Percentiles rank a stretch among this genome's conserved stretches.
phyloP scores from a whole-genome alignment of 495 filamentous ascomycete genomes.

The Achaetomiella virescens region DNA sequence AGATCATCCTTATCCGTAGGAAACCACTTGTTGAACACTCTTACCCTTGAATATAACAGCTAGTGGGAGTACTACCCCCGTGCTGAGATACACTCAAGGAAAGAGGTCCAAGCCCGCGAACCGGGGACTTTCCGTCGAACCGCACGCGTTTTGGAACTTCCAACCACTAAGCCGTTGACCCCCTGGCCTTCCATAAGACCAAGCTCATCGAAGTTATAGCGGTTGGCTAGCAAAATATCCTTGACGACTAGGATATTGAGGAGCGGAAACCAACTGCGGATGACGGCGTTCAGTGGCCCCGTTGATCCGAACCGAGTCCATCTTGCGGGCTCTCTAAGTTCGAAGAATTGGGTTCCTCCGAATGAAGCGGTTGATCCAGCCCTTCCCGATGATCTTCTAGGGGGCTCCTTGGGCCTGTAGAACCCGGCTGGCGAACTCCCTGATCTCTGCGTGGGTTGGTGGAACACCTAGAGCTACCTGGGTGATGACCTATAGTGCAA shows the following conservation, averaged over 20 bases:
- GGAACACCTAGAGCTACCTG: neutral
- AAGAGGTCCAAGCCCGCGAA: neutral
- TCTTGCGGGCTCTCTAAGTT: neutral
- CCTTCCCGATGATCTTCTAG: neutral
- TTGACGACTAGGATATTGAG: neutral
- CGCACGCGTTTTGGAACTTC: neutral
- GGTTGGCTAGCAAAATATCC: slow-evolving; percentile 1
- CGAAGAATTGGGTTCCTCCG: neutral
- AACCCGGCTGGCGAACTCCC: neutral
- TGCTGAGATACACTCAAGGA: slow-evolving; percentile 9
- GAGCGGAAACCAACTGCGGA: neutral
- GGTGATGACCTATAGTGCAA: neutral
- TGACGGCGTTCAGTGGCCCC: neutral
- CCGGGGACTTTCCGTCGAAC: neutral
- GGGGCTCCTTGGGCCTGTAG: neutral
- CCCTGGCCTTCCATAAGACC: slow-evolving; percentile 2
- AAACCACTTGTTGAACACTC: slow-evolving; percentile 12
- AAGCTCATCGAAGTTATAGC: neutral
- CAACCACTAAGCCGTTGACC: slow-evolving; percentile 2
- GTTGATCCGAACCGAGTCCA: neutral
- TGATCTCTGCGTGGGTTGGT: neutral
- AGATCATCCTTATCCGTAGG: neutral
- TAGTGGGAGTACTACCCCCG: neutral
- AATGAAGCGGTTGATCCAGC: neutral
- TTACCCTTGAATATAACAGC: slow-evolving; percentile 8